phyloP scores from a whole-genome alignment of 2,329 filamentous ascomycete genomes.

The Fusarium armeniacum region DNA sequence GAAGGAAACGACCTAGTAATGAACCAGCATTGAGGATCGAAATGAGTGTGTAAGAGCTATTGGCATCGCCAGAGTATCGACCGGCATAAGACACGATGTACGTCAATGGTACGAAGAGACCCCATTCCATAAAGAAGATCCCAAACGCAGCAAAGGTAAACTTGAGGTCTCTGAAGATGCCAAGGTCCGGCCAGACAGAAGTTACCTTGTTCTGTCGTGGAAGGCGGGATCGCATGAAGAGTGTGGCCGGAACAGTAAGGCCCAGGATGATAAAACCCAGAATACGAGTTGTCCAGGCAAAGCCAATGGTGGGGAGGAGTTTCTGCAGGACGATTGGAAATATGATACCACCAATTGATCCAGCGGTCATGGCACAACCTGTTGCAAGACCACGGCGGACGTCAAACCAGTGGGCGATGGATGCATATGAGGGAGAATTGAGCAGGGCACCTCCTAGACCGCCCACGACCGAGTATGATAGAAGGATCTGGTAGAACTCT shows the following conservation, averaged over 20 bases:
- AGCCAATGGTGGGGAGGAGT: constrained; percentile 63
- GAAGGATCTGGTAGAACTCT: constrained; percentile 82
- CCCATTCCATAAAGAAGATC: constrained; percentile 79
- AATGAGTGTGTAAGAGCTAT: constrained; percentile 76
- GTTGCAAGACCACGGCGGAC: constrained; percentile 80
- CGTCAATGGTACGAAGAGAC: constrained; percentile 79
- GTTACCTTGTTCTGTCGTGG: constrained; percentile 58
- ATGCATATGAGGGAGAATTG: constrained; percentile 81
- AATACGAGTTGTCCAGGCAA: constrained; percentile 65
- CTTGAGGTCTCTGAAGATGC: constrained; percentile 70
- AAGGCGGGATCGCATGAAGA: constrained; percentile 67
- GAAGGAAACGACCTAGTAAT: constrained; percentile 80
- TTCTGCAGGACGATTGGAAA: constrained; percentile 67
- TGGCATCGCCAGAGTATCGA: constrained; percentile 46
- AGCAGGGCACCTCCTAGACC: constrained; percentile 81
- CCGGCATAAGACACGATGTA: constrained; percentile 82
- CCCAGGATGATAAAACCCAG: constrained; percentile 65
- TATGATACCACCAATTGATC: constrained; percentile 76
- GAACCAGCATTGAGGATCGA: constrained; percentile 85
- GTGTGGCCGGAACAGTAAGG: constrained; percentile 62
- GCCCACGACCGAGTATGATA: constrained; percentile 80
- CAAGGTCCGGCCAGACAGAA: constrained; percentile 69
- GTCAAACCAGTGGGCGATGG: constrained; percentile 84
- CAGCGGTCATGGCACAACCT: constrained; percentile 83
- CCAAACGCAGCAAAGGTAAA: constrained; percentile 73